These are phyloP conservation scores for Vachellia pachyceras DNA, from an alignment of 306 rosid species.

Conservation along the genomic window DNA sequence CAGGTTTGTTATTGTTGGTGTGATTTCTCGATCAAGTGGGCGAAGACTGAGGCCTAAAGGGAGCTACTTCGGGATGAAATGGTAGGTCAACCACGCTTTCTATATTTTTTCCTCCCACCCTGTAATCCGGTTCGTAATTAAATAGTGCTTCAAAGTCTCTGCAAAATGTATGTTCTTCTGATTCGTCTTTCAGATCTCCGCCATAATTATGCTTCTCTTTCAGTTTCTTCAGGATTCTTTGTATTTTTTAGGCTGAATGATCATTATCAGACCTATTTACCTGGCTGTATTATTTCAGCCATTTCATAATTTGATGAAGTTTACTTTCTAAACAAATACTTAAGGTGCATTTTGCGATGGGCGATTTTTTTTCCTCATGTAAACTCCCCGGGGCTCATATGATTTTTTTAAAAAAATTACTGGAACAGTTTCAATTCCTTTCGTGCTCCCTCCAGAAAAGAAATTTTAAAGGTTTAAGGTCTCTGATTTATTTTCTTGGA, in stretches of 20 bases:
- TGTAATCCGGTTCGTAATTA: not conserved
- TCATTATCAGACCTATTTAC: not conserved
- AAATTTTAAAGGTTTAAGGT: not conserved
- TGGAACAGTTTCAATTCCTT: not conserved
- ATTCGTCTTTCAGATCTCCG: slow-evolving; percentile 39
- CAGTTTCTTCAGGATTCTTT: not conserved
- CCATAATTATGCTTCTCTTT: slow-evolving; percentile 32
- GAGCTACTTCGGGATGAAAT: slow-evolving; percentile 63
- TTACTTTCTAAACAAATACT: not conserved
- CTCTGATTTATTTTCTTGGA: not conserved
- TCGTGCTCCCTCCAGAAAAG: not conserved
- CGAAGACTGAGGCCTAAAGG: slow-evolving; percentile 54
- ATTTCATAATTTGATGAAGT: slow-evolving; percentile 7
- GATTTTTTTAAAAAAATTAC: not conserved
- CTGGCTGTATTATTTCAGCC: slow-evolving; percentile 2
- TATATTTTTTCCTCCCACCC: not conserved
- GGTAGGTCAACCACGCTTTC: slow-evolving; percentile 48
- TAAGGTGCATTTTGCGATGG: slow-evolving; percentile 2
- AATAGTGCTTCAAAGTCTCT: slow-evolving; percentile 15
- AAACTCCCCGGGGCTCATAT: not conserved
- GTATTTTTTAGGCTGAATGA: not conserved
- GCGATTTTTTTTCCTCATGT: not conserved
- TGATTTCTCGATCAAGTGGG: slow-evolving; percentile 39
- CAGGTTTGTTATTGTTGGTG: slow-evolving; percentile 37
- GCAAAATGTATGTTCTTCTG: slow-evolving; percentile 15